Percentiles rank a stretch among this genome's conserved stretches.
phyloP scores from a whole-genome alignment of 2,329 filamentous ascomycete species.

The Chaetomium globosum region DNA sequence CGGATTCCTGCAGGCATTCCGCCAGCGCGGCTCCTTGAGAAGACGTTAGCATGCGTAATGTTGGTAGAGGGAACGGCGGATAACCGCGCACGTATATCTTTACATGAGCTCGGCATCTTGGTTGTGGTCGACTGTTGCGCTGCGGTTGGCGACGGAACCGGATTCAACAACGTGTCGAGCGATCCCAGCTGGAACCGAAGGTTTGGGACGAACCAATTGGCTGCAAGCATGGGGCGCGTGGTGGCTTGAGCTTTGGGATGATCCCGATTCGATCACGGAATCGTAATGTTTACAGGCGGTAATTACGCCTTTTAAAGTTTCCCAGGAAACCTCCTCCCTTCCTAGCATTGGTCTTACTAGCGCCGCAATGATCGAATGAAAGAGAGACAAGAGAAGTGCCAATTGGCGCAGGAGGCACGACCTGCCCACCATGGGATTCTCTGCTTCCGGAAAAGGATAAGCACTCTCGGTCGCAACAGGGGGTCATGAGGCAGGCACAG shows the following conservation, averaged over 20 bases:
- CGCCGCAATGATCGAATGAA: background rate
- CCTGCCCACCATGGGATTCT: background rate
- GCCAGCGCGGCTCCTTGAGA: slow-evolving; percentile 81
- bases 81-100: slow-evolving; percentile 79
- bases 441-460: background rate
- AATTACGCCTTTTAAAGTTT: background rate
- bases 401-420: background rate
- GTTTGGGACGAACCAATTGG: slow-evolving; percentile 6
- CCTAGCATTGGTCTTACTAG: background rate
- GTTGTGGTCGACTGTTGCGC: slow-evolving; percentile 12
- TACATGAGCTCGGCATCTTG: slow-evolving; percentile 85
- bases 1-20: slow-evolving; percentile 91
- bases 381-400: background rate
- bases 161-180: background rate
- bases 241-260: slow-evolving; percentile 15
- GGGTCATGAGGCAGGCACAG: slow-evolving; percentile 19
- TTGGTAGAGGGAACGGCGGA: slow-evolving; percentile 10
- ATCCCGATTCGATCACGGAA: background rate
- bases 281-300: background rate
- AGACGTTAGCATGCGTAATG: slow-evolving; percentile 16
- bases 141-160: background rate
- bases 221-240: background rate
- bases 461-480: background rate
- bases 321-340: background rate
- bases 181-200: background rate